phyloP scores from a whole-genome alignment of 805 yeast genomes.

The Saccharomycopsis sp. region DNA sequence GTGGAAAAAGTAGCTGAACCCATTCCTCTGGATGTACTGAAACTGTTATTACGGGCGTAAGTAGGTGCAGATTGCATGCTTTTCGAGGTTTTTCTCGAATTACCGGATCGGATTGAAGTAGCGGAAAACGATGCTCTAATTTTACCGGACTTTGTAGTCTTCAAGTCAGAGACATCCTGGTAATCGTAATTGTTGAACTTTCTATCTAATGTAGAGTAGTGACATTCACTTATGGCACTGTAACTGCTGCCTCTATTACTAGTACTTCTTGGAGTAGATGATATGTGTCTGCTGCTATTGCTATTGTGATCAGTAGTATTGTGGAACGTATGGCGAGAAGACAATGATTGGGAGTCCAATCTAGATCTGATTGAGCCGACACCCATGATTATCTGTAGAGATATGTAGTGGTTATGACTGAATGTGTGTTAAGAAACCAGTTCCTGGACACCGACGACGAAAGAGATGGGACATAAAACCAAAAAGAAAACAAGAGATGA shows the following conservation, averaged over 20 bases:
- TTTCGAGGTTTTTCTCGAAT: slow-evolving; percentile 5
- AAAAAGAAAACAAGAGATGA: neutral
- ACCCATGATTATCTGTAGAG: neutral
- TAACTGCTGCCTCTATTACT: slow-evolving; percentile 1
- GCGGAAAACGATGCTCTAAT: slow-evolving; percentile 14
- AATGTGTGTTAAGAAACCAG: neutral
- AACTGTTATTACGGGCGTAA: neutral
- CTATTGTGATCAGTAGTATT: neutral
- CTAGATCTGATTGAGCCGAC: slow-evolving; percentile 8
- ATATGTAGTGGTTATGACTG: neutral
- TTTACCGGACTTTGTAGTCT: slow-evolving; percentile 2
- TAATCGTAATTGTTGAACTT: slow-evolving; percentile 19
- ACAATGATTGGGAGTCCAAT: neutral
- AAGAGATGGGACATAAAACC: neutral
- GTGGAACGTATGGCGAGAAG: neutral
- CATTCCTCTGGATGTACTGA: neutral
- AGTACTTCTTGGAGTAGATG: neutral
- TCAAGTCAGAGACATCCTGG: slow-evolving; percentile 13
- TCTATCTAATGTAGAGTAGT: slow-evolving; percentile 11
- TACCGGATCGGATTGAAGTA: slow-evolving; percentile 6
- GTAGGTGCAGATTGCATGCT: slow-evolving; percentile 1
- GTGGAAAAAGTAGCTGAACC: neutral
- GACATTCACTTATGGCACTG: neutral
- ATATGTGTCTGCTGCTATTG: neutral
- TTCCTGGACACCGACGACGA: neutral